Evolutionary conservation across 306 rosid genomes (phyloP).

Genomic region (Aeschynomene evenia): DNA sequence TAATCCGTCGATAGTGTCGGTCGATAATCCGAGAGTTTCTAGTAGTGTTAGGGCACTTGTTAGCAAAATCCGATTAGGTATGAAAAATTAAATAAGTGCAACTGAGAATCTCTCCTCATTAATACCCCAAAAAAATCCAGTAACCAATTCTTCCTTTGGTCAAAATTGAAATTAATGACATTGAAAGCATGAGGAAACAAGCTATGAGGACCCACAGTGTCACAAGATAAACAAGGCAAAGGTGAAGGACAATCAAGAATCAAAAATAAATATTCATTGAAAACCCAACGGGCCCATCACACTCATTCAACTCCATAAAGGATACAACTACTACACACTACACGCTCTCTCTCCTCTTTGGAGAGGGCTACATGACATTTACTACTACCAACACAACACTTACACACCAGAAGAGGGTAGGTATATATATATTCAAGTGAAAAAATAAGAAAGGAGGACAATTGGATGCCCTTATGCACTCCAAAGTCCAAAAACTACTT

Average conservation of each 20-base stretch:
- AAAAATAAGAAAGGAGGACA: conserved; percentile 33
- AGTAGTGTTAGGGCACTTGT: too few relatives aligned
- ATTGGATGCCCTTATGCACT: conserved; percentile 51
- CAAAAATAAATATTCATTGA: conserved; percentile 34
- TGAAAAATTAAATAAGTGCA: too few relatives aligned
- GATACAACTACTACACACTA: conserved; percentile 18
- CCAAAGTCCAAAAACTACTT: conserved; percentile 54
- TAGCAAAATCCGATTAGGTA: too few relatives aligned
- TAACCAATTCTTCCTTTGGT: conserved; percentile 12
- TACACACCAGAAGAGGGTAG: conserved; percentile 17
- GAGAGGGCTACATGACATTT: conserved; percentile 66
- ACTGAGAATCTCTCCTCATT: too few relatives aligned
- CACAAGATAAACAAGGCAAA: conserved; percentile 13
- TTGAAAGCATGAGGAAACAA: conserved; percentile 11
- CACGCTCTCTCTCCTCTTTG: conserved; percentile 89
- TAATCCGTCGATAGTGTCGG: too few relatives aligned
- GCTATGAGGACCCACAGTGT: conserved; percentile 32
- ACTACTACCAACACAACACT: conserved; percentile 35
- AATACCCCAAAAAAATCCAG: too few relatives aligned
- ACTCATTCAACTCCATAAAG: conserved; percentile 18
- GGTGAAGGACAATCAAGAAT: conserved; percentile 20
- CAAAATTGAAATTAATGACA: conserved; percentile 21
- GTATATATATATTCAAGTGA: conserved; percentile 3
- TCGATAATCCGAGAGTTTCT: too few relatives aligned
- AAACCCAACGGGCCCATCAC: conserved; percentile 27